Evolutionary conservation across 176 grass and related monocot genomes (phyloP).

Genomic region (Cenchrus fungigraminus): DNA sequence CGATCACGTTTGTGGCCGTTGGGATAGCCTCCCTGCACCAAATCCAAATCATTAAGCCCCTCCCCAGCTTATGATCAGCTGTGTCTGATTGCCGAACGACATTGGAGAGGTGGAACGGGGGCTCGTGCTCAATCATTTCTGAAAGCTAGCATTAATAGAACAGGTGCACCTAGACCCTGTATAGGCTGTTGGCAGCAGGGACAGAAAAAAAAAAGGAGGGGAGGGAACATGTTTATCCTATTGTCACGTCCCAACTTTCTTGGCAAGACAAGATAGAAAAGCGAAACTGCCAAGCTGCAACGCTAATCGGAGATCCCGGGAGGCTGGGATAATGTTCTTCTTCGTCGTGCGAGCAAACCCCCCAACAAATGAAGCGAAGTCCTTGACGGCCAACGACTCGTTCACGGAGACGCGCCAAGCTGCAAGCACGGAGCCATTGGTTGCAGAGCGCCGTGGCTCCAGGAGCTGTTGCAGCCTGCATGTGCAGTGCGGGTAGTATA

Average conservation of each 20-base stretch:
- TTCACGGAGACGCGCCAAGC: too few relatives aligned
- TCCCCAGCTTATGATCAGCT: not conserved
- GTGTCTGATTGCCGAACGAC: not conserved
- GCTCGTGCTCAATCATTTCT: constrained; percentile 14
- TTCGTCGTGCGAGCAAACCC: too few relatives aligned
- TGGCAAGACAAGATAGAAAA: not conserved
- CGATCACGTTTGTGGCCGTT: not conserved
- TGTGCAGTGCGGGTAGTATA: not conserved
- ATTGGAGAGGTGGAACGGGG: not conserved
- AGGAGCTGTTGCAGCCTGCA: not conserved
- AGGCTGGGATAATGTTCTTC: not conserved
- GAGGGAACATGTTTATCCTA: not conserved
- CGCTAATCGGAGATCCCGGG: not conserved
- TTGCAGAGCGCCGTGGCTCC: too few relatives aligned
- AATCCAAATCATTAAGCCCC: constrained; percentile 5
- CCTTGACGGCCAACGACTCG: not conserved
- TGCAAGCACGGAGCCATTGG: not conserved
- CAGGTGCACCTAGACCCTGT: constrained; percentile 19
- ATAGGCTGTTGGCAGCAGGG: not conserved
- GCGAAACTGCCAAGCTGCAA: not conserved
- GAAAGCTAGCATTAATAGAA: not conserved
- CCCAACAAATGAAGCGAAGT: not conserved
- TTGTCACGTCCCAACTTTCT: not conserved
- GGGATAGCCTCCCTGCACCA: not conserved
- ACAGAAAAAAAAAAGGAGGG: not conserved